Conservation (phyloP, 371 early-diverging fungal genomes). For the Sporodiniella umbellata region DNA sequence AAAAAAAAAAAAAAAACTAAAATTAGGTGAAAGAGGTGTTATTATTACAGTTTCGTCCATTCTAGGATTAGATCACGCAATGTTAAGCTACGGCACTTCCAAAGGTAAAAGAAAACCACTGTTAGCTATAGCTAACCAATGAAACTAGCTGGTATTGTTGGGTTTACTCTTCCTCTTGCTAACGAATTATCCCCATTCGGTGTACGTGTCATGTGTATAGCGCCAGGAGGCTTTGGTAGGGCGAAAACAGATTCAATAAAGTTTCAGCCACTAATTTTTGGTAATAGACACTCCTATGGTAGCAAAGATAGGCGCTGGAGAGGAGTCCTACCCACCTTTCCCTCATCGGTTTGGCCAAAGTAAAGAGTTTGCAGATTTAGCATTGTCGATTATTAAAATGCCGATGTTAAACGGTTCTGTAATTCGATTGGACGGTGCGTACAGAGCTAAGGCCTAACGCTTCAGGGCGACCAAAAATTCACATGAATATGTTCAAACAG, state of each 20-base stretch:
- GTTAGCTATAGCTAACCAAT: background rate
- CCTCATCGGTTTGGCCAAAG: conserved; percentile 49
- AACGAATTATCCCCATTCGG: conserved; percentile 51
- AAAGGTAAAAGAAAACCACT: conserved; percentile 33
- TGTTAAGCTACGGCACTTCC: conserved; percentile 53
- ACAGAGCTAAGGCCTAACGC: conserved; percentile 11
- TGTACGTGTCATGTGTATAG: conserved; percentile 56
- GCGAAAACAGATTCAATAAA: too few relatives aligned
- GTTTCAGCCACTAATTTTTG: background rate
- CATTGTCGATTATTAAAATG: conserved; percentile 46
- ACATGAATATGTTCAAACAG: background rate
- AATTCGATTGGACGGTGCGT: conserved; percentile 58
- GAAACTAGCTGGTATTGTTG: conserved; percentile 46
- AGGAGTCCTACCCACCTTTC: too few relatives aligned
- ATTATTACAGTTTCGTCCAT: conserved; percentile 59
- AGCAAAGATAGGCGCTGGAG: too few relatives aligned
- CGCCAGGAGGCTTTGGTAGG: conserved; percentile 59
- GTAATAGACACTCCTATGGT: conserved; percentile 38
- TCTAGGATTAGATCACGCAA: conserved; percentile 48
- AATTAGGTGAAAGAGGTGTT: conserved; percentile 49
- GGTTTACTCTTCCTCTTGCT: conserved; percentile 60
- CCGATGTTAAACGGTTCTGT: conserved; percentile 59
- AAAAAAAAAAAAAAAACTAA: too few relatives aligned
- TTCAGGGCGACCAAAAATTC: background rate
- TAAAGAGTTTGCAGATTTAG: conserved; percentile 54